Conservation (phyloP, 192 early-diverging fungal species). For the Coemansia interrupta region DNA sequence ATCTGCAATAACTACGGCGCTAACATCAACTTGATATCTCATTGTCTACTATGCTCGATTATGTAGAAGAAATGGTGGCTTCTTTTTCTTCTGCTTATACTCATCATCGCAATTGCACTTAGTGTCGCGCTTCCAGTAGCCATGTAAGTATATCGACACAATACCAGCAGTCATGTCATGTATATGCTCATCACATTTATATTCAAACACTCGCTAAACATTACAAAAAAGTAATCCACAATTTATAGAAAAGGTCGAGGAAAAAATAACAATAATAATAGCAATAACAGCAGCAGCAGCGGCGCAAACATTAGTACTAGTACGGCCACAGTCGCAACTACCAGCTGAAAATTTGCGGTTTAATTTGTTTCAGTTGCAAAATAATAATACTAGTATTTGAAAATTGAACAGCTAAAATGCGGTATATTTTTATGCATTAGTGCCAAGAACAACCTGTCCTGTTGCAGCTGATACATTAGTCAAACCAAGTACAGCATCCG, state of each 20-base stretch:
- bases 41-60: background rate
- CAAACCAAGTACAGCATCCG: slow-evolving; percentile 3
- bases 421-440: slow-evolving; percentile 5
- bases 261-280: slow-evolving; percentile 7
- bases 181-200: background rate
- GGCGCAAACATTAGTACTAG: background rate
- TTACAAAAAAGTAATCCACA: background rate
- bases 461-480: slow-evolving; percentile 10
- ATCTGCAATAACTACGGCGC: background rate
- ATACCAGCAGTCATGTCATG: background rate
- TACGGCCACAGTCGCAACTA: background rate
- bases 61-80: slow-evolving; percentile 49
- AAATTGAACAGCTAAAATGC: background rate
- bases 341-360: background rate
- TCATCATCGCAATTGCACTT: slow-evolving; percentile 37
- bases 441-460: slow-evolving; percentile 7
- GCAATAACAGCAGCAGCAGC: slow-evolving; percentile 8
- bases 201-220: background rate
- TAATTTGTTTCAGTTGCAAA: background rate
- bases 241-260: slow-evolving; percentile 8
- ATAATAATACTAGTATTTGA: background rate
- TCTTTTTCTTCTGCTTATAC: slow-evolving; percentile 26
- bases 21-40: background rate
- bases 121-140: slow-evolving; percentile 38
- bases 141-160: slow-evolving; percentile 34